These are phyloP conservation scores for Suillus subluteus DNA, from an alignment of 768 basidiomycete species.

Conservation along the genomic window DNA sequence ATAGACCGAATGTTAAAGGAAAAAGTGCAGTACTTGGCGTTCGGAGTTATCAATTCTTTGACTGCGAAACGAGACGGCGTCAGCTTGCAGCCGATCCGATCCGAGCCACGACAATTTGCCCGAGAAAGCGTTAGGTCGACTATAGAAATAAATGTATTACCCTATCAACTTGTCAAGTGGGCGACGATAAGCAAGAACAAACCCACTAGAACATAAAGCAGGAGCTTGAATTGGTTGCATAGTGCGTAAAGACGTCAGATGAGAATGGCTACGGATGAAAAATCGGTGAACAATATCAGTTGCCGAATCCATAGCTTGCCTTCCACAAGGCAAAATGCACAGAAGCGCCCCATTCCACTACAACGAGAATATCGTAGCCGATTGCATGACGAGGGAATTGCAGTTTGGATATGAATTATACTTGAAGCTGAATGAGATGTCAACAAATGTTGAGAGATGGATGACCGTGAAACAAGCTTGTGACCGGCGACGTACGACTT, in stretches of 20 bases:
- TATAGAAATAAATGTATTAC: too few relatives aligned
- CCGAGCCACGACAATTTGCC: background rate
- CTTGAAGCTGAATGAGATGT: background rate
- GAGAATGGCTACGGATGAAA: background rate
- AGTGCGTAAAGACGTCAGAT: background rate
- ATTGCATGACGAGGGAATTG: background rate
- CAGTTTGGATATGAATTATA: background rate
- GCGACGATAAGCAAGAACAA: background rate
- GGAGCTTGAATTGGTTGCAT: background rate
- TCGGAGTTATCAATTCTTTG: background rate
- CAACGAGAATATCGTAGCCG: background rate
- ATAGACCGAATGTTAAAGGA: background rate
- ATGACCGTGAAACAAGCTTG: background rate
- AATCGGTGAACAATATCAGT: background rate
- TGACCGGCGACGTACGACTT: background rate
- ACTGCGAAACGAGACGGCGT: background rate
- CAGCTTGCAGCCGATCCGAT: background rate
- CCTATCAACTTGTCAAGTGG: background rate
- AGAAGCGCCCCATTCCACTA: background rate
- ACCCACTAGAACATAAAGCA: background rate
- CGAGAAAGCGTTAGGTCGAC: background rate
- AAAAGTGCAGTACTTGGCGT: background rate
- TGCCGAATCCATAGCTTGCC: background rate
- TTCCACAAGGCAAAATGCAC: background rate
- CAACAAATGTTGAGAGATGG: background rate